Evolutionary conservation across 2,329 filamentous ascomycete genomes (phyloP), one percentile per base, ranked within the genome.

Genomic region (Sclerotinia glacialis): DNA sequence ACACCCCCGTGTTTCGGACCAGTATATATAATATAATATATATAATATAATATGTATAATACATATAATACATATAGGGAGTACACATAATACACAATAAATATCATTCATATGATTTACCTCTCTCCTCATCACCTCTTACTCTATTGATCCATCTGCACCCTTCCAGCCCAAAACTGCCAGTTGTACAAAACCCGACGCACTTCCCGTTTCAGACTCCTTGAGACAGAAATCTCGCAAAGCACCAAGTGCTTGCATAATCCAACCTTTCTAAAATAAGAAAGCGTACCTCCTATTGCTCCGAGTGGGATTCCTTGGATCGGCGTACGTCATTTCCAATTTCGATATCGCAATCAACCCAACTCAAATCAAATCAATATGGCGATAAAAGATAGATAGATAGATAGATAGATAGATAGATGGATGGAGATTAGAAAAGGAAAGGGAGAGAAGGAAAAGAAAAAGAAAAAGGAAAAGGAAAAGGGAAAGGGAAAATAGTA

Each of bases 151-250:
- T 37, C 12, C 9, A 23, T 37, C 53, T 59, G 42, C 56, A 47
- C 56, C 56, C 28, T 47, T 18, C 26, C 26, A 23, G 21, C 28
- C 42, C 7, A 47, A 60, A 60, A 28, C 56, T 60, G 42, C 42
- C 56, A 60, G 56, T 37, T 47, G 56, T 60, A 34, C 56, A 60
- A n/a, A 34, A 47, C 34, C 7, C 28, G 21, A 34, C 34, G 56
- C 56, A 60, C 28, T 18, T 23, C 42, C 6, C 42, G 42, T 60
- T 60, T 47, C 56, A 47, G 12, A 59, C 42, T 59, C 40, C 26
- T 42, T 40, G 31, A 55, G 23, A 16, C 16, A 46, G 28, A 46
- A 46, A 46, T 14, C 23, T 59, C 55, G 26, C 55, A 46, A 59
- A n/a, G 5, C 11, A 59, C 26, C 31, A 54, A n/a, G 8, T 37